Conservation (phyloP, 208 protist species). For the Balamuthia mandrillaris region DNA sequence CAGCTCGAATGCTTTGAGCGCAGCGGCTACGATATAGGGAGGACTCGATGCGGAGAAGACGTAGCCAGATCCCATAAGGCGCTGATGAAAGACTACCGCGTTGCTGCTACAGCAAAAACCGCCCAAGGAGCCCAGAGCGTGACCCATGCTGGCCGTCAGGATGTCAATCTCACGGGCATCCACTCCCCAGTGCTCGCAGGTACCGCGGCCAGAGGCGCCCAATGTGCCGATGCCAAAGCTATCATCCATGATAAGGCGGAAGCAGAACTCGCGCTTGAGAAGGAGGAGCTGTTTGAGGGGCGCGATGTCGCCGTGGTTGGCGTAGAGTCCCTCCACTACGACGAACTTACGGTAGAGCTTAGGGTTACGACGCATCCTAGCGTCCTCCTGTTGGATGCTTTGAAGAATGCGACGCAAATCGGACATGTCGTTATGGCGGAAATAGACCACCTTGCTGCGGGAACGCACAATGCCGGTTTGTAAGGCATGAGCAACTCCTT, state of each 20-base stretch:
- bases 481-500: constrained; percentile 76
- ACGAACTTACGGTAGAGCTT: constrained; percentile 86
- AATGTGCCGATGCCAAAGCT: constrained; percentile 89
- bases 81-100: constrained; percentile 88
- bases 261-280: constrained; percentile 90
- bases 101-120: constrained; percentile 88
- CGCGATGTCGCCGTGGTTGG: constrained; percentile 76
- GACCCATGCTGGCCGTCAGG: constrained; percentile 82
- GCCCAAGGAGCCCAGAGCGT: constrained; percentile 83
- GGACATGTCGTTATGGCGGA: constrained; percentile 91
- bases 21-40: constrained; percentile 84
- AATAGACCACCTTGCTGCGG: constrained; percentile 79
- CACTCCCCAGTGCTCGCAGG: constrained; percentile 87
- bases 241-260: constrained; percentile 93
- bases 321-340: constrained; percentile 91
- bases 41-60: constrained; percentile 95
- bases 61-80: constrained; percentile 86
- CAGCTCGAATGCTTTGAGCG: constrained; percentile 74
- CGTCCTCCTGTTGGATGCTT: constrained; percentile 60
- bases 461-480: constrained; percentile 84
- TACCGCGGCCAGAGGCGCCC: constrained; percentile 88
- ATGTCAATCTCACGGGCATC: constrained; percentile 61
- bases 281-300: constrained; percentile 81
- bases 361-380: background rate
- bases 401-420: constrained; percentile 83